A percentile compares a stretch with the other conserved stretches of the same genome.
Evolutionary conservation across 331 rosid species (phyloP).

Genomic region (Stylosanthes scabra): DNA sequence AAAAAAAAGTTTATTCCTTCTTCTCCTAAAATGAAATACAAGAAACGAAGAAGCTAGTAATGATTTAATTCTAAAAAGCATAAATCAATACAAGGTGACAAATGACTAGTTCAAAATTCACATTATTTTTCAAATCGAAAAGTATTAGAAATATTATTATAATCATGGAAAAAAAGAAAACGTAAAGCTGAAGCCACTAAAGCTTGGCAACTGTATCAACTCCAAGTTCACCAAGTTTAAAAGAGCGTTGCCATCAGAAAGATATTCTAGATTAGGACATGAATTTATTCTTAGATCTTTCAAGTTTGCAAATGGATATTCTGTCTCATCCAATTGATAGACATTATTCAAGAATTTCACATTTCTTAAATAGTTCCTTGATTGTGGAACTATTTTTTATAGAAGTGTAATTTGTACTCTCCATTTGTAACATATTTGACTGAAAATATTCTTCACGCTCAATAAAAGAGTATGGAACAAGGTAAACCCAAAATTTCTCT

Average conservation of each 20-base stretch:
- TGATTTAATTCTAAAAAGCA: too few relatives aligned
- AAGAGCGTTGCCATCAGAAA: background rate
- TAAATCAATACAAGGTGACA: too few relatives aligned
- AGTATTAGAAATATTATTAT: too few relatives aligned
- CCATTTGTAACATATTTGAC: background rate
- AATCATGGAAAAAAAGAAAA: background rate
- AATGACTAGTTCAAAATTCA: too few relatives aligned
- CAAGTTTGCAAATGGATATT: background rate
- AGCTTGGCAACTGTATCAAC: fast-evolving
- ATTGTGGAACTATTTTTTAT: background rate
- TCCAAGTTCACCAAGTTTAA: background rate
- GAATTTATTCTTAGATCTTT: fast-evolving
- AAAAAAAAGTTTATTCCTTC: too few relatives aligned
- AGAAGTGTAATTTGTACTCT: background rate
- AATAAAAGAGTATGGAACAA: background rate
- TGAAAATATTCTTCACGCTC: background rate
- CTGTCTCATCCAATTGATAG: background rate
- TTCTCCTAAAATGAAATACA: too few relatives aligned
- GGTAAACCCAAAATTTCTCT: background rate
- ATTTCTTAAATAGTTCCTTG: background rate
- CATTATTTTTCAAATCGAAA: too few relatives aligned
- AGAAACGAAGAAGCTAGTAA: too few relatives aligned
- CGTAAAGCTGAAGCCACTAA: background rate
- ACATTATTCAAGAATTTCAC: background rate
- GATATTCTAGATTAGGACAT: background rate